Conservation (phyloP, 495 filamentous ascomycete species). For the Cladorrhinum samala region DNA sequence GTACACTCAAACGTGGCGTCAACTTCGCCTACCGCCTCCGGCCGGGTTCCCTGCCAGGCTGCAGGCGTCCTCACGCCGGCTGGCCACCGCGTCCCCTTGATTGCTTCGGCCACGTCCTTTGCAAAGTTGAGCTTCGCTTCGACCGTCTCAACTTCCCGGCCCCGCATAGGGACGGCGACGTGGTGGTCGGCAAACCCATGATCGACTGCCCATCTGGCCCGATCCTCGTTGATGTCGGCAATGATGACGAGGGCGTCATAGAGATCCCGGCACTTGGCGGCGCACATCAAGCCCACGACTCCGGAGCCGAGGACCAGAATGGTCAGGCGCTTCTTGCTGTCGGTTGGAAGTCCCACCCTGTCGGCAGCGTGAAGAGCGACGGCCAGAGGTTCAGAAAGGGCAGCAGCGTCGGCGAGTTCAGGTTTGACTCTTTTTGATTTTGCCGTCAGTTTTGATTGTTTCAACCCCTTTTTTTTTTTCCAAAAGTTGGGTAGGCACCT, state of each 20-base stretch:
- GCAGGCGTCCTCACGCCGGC: too few species aligned
- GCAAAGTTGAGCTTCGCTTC: constrained; percentile 57
- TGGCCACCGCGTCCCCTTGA: constrained; percentile 33
- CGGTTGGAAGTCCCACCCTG: constrained; percentile 47
- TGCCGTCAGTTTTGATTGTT: too few species aligned
- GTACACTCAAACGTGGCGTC: constrained; percentile 90
- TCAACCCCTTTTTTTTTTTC: too few species aligned
- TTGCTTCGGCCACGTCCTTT: constrained; percentile 50
- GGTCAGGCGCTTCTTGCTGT: constrained; percentile 36
- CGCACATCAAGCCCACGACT: constrained; percentile 70
- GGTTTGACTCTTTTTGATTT: too few species aligned
- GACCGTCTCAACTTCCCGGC: constrained; percentile 47
- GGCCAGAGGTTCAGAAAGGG: constrained; percentile 70
- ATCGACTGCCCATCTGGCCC: constrained; percentile 64
- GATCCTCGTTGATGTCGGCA: constrained; percentile 70
- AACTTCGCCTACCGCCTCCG: constrained; percentile 50
- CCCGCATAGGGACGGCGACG: constrained; percentile 54
- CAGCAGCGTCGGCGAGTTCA: too few species aligned
- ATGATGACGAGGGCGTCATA: constrained; percentile 49
- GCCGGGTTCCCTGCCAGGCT: too few species aligned
- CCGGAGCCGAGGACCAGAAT: constrained; percentile 78
- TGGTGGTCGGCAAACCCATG: constrained; percentile 62
- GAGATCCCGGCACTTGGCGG: constrained; percentile 53
- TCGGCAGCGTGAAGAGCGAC: constrained; percentile 72
- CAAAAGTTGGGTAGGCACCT: too few species aligned